phyloP scores from a whole-genome alignment of 2,329 filamentous ascomycete species.

The Fusarium sp. region DNA sequence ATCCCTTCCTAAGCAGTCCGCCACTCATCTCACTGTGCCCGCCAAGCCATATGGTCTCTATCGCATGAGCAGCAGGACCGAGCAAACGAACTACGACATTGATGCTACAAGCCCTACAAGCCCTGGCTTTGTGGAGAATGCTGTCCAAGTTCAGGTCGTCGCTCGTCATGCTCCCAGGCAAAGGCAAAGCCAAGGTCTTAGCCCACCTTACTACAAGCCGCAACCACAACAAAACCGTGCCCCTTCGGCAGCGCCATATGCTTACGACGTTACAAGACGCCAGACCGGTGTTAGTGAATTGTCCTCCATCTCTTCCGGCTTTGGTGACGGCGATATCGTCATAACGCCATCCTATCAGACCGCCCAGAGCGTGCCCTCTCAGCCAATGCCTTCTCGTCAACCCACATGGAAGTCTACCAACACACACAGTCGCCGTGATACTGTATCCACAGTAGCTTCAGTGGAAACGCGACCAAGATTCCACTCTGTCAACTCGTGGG shows the following conservation, averaged over 20 bases:
- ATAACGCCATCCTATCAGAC: slow-evolving; percentile 50
- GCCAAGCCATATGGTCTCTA: slow-evolving; percentile 36
- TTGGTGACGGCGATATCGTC: slow-evolving; percentile 70
- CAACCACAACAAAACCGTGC: slow-evolving; percentile 26
- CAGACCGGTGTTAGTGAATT: slow-evolving; percentile 60
- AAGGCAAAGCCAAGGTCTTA: slow-evolving; percentile 24
- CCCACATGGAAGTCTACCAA: slow-evolving; percentile 30
- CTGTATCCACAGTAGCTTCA: slow-evolving; percentile 63
- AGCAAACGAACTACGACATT: slow-evolving; percentile 21
- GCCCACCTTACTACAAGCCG: slow-evolving; percentile 3
- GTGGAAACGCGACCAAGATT: slow-evolving; percentile 67
- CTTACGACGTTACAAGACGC: slow-evolving; percentile 29
- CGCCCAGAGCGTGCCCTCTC: slow-evolving; percentile 28
- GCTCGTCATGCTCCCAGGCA: slow-evolving; percentile 28
- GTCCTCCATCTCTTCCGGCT: slow-evolving; percentile 72
- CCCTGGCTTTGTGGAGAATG: slow-evolving; percentile 41
- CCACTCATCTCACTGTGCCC: slow-evolving; percentile 42
- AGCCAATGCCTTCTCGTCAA: slow-evolving; percentile 24
- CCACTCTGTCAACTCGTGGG: slow-evolving; percentile 70
- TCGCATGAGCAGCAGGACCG: slow-evolving; percentile 24
- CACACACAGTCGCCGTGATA: slow-evolving; percentile 55
- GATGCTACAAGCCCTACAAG: slow-evolving; percentile 39
- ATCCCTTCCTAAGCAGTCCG: slow-evolving; percentile 34
- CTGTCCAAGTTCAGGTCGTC: slow-evolving; percentile 38
- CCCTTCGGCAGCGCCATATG: slow-evolving; percentile 33